phyloP scores from a whole-genome alignment of 2,329 filamentous ascomycete species.

The Aspergillus thermomutatus region DNA sequence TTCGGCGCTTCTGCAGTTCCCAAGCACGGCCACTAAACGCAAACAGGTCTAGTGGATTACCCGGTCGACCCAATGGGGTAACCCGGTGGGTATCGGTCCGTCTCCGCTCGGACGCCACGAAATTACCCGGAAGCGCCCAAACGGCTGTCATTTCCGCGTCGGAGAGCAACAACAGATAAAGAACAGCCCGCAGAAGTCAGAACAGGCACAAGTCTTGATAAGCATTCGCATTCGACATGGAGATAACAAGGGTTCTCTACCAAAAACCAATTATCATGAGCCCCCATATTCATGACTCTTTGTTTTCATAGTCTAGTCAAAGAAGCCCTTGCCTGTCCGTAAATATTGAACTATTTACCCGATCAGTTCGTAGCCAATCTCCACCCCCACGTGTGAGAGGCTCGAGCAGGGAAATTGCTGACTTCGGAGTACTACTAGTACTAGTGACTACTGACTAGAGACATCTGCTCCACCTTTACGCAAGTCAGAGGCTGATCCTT shows the following conservation, averaged over 20 bases:
- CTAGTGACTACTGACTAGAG: too few relatives aligned
- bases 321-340: neutral
- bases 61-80: conserved; percentile 12
- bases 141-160: neutral
- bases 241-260: neutral
- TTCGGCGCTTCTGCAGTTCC: conserved; percentile 1
- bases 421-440: too few relatives aligned
- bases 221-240: too few relatives aligned
- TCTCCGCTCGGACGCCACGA: neutral
- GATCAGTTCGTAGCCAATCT: conserved; percentile 10
- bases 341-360: neutral
- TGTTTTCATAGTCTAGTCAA: neutral
- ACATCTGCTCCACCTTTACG: neutral
- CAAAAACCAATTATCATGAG: neutral
- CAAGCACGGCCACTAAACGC: conserved; percentile 13
- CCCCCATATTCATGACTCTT: neutral
- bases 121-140: neutral
- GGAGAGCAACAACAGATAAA: neutral
- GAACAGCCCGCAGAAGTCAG: too few relatives aligned
- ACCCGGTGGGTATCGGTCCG: conserved; percentile 4
- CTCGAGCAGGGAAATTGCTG: conserved; percentile 13
- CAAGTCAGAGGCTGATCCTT: neutral
- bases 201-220: neutral
- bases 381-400: conserved; percentile 21
- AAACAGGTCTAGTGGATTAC: neutral